These are phyloP conservation scores for Silene conica DNA, from an alignment of 148 eudicot species.

Conservation along the genomic window DNA sequence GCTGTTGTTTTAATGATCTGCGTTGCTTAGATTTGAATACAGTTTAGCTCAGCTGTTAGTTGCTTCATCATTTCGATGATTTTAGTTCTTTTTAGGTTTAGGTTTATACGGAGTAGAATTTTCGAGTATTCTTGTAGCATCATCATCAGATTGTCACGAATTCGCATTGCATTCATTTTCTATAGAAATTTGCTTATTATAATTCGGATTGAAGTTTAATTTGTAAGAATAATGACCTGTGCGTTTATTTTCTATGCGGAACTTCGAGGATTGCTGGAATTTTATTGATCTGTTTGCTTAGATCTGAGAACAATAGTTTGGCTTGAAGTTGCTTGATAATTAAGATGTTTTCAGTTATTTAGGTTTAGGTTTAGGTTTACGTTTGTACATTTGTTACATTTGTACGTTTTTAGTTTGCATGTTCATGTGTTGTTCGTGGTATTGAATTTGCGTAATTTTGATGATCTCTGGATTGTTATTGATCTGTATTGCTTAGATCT, in stretches of 20 bases:
- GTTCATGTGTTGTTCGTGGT: too few relatives aligned
- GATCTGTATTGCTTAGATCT: neutral
- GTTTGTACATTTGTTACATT: neutral
- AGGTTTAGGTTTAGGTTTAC: neutral
- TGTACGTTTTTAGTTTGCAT: too few relatives aligned
- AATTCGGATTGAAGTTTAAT: neutral
- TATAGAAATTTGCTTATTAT: too few relatives aligned
- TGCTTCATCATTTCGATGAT: neutral
- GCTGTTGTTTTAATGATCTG: neutral
- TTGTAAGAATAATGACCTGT: too few relatives aligned
- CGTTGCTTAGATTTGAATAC: neutral
- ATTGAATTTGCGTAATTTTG: neutral
- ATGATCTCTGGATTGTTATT: neutral
- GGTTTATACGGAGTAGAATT: neutral
- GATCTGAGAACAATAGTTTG: neutral
- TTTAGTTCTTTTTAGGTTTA: neutral
- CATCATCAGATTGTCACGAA: neutral
- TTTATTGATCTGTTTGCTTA: neutral
- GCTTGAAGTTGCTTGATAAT: neutral
- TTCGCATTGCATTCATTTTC: too few relatives aligned
- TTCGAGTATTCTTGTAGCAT: neutral
- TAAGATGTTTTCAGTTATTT: neutral
- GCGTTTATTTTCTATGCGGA: too few relatives aligned
- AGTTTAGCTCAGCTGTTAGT: neutral
- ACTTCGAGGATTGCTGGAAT: neutral